phyloP scores from a whole-genome alignment of 257 asterid genomes.

The Dorcoceras hygrometricum region DNA sequence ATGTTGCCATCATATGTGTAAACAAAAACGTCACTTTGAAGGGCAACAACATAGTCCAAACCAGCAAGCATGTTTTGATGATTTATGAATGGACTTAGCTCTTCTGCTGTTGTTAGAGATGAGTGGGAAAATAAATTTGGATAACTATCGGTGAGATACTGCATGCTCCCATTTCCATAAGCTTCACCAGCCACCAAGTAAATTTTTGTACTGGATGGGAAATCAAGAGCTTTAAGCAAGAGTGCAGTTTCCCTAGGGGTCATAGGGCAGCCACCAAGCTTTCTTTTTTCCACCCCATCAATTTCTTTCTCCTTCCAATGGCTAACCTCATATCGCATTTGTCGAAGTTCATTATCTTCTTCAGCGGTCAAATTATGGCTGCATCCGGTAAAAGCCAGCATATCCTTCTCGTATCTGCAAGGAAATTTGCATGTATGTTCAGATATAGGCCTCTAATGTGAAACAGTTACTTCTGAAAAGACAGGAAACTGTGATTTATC shows the following conservation, averaged over 20 bases:
- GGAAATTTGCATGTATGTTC: conserved; percentile 16
- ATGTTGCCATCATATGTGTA: conserved; percentile 94
- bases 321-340: conserved; percentile 79
- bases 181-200: conserved; percentile 97
- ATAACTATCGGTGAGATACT: conserved; percentile 63
- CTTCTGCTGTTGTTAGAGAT: conserved; percentile 68
- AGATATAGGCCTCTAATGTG: background rate
- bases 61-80: conserved; percentile 99
- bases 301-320: conserved; percentile 99
- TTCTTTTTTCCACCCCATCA: conserved; percentile 73
- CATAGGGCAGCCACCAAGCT: conserved; percentile 88
- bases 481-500: background rate
- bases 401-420: conserved; percentile 93
- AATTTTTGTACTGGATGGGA: conserved; percentile 70
- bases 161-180: conserved; percentile 88
- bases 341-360: conserved; percentile 79
- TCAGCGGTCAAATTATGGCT: conserved; percentile 78
- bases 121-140: conserved; percentile 80
- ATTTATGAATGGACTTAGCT: conserved; percentile 57
- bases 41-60: conserved; percentile 89
- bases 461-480: background rate
- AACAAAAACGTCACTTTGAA: conserved; percentile 74
- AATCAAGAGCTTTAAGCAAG: conserved; percentile 77
- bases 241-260: conserved; percentile 96
- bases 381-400: conserved; percentile 98